Conservation (phyloP, 495 filamentous ascomycete species). For the Trichoderma asperelloides region DNA sequence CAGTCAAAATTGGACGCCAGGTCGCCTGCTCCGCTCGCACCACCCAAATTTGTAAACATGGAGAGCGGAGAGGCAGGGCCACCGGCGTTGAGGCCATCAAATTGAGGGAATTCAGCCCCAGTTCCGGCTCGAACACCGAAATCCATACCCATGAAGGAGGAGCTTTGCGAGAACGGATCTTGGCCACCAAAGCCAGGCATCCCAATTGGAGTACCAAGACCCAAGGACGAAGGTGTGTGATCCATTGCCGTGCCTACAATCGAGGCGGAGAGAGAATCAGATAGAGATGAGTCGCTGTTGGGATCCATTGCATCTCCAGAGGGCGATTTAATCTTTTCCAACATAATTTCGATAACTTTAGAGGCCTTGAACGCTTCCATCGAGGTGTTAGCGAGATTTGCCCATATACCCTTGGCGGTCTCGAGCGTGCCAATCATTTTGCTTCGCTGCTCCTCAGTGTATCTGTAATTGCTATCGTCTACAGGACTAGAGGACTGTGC, state of each 20-base stretch:
- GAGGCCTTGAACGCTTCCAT: conserved; percentile 85
- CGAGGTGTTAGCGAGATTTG: conserved; percentile 59
- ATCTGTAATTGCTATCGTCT: conserved; percentile 49
- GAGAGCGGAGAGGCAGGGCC: conserved; percentile 46
- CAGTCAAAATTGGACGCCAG: conserved; percentile 62
- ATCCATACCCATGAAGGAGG: conserved; percentile 28
- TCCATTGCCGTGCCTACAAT: conserved; percentile 52
- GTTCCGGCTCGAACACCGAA: conserved; percentile 20
- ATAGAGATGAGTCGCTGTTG: conserved; percentile 18
- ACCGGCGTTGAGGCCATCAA: conserved; percentile 45
- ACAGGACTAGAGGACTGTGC: conserved; percentile 17
- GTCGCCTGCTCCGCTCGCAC: conserved; percentile 24
- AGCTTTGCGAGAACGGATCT: conserved; percentile 64
- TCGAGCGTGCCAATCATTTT: conserved; percentile 71
- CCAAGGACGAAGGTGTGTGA: conserved; percentile 18
- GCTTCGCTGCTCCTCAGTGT: conserved; percentile 59
- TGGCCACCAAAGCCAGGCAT: conserved; percentile 44
- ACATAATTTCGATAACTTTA: conserved; percentile 67
- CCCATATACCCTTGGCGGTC: conserved; percentile 69
- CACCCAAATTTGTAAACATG: conserved; percentile 41
- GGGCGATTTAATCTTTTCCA: conserved; percentile 56
- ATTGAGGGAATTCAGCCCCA: conserved; percentile 40
- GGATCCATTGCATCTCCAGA: conserved; percentile 16
- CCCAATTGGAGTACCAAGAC: not conserved
- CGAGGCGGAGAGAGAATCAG: conserved; percentile 23